A percentile compares a stretch with the other conserved stretches of the same genome.
These are phyloP conservation scores for Tuctoria greenei DNA, from an alignment of 176 grass and related monocot species.

Conservation along the genomic window DNA sequence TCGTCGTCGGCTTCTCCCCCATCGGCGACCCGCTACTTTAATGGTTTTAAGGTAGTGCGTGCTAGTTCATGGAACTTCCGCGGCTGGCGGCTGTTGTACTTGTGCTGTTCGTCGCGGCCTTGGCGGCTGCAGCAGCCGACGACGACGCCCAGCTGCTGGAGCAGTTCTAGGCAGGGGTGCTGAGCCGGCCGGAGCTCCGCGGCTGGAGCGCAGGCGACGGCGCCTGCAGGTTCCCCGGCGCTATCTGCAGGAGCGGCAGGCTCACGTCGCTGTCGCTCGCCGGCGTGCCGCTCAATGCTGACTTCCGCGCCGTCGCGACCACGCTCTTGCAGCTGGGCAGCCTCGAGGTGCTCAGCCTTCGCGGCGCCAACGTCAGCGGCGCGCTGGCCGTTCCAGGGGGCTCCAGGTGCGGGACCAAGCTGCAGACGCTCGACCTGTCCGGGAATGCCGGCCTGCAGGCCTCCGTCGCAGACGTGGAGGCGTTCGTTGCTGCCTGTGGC, in stretches of 20 bases:
- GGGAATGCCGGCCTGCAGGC: conserved; percentile 32
- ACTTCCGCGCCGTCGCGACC: neutral
- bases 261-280: conserved; percentile 38
- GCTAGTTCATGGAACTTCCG: too few species aligned
- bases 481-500: conserved; percentile 18
- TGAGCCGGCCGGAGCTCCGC: neutral
- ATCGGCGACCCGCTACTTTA: too few species aligned
- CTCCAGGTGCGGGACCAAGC: conserved; percentile 1
- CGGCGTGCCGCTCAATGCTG: conserved; percentile 22
- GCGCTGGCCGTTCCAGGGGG: neutral
- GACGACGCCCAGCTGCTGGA: conserved; percentile 39
- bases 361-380: conserved; percentile 35
- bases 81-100: too few species aligned
- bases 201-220: conserved; percentile 27
- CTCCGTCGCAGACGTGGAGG: conserved; percentile 32
- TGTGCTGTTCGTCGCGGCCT: too few species aligned
- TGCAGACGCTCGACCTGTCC: conserved; percentile 37
- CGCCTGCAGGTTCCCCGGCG: conserved; percentile 44
- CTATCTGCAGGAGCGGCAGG: conserved; percentile 28
- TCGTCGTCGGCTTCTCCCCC: too few species aligned
- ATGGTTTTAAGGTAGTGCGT: too few species aligned
- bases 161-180: conserved; percentile 34
- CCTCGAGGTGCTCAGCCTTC: conserved; percentile 36
- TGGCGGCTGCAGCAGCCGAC: too few species aligned
- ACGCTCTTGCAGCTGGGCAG: conserved; percentile 22